A percentile compares a stretch with the other conserved stretches of the same genome.
phyloP scores from a whole-genome alignment of 257 asterid species.

The Eustoma russellianum region DNA sequence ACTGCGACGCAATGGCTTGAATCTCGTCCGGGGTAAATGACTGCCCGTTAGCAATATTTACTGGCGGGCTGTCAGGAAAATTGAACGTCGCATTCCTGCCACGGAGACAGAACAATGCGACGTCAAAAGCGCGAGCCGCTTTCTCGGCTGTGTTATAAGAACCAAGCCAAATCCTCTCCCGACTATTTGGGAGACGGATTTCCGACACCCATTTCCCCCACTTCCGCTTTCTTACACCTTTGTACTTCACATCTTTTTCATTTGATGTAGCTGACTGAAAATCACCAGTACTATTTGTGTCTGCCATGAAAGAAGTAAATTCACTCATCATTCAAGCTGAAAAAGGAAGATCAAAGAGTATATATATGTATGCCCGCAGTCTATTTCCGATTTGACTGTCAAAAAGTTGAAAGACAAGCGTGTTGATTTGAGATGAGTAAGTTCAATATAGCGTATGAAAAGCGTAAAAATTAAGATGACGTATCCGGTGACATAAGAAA shows the following conservation, averaged over 20 bases:
- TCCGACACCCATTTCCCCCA: slow-evolving; percentile 74
- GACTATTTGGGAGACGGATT: slow-evolving; percentile 53
- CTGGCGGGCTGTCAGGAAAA: slow-evolving; percentile 36
- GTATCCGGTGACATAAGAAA: no score
- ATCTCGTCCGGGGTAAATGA: slow-evolving; percentile 22
- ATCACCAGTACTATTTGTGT: not conserved
- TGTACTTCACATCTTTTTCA: slow-evolving; percentile 27
- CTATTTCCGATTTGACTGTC: slow-evolving; percentile 5
- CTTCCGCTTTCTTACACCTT: slow-evolving; percentile 48
- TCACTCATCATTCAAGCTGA: slow-evolving; percentile 3
- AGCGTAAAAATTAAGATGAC: slow-evolving; percentile 17
- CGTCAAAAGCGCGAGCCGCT: slow-evolving; percentile 64
- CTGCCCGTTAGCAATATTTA: slow-evolving; percentile 23
- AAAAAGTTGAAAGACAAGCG: slow-evolving; percentile 19
- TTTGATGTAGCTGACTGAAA: not conserved
- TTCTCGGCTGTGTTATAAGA: slow-evolving; percentile 49
- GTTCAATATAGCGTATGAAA: slow-evolving; percentile 34
- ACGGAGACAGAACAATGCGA: slow-evolving; percentile 51
- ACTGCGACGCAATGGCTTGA: slow-evolving; percentile 34
- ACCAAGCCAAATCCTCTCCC: slow-evolving; percentile 67
- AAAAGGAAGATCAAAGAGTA: not conserved
- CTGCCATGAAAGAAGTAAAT: slow-evolving; percentile 1
- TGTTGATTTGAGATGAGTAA: slow-evolving; percentile 30
- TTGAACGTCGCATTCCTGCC: slow-evolving; percentile 41
- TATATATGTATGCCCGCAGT: slow-evolving; percentile 14